Conservation (phyloP, 257 asterid genomes). For the Solanum pimpinellifolium region DNA sequence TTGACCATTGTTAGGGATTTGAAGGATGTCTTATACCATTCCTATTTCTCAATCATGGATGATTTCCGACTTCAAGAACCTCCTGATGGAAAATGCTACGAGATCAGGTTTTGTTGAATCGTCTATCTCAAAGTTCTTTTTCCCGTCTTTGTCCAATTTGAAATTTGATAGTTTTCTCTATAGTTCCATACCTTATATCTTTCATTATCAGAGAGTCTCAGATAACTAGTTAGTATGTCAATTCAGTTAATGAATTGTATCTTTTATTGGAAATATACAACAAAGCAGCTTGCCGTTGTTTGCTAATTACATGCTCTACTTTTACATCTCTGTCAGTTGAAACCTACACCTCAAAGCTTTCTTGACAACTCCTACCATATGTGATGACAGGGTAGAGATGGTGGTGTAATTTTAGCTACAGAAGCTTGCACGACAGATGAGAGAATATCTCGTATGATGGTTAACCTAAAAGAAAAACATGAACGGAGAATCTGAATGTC, state of each 20-base stretch:
- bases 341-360: not conserved
- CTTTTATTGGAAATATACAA: not conserved
- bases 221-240: not conserved
- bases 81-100: conserved; percentile 52
- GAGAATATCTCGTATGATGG: not conserved
- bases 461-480: not conserved
- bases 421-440: not conserved
- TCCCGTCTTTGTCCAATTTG: not conserved
- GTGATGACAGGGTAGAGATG: not conserved
- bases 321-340: not conserved
- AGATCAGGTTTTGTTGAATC: conserved; percentile 49
- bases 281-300: not conserved
- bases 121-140: not conserved
- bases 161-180: not conserved
- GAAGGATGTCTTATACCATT: conserved; percentile 54
- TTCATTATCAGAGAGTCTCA: not conserved
- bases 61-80: conserved; percentile 53
- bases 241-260: not conserved
- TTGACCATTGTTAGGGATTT: conserved; percentile 68
- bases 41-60: conserved; percentile 70
- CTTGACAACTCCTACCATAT: not conserved
- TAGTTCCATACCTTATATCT: not conserved
- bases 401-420: not conserved
- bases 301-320: not conserved
- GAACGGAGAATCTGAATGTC: not conserved